Evolutionary conservation across 2,329 filamentous ascomycete species (phyloP), one percentile per base, ranked within the genome.

Genomic region (Allantophomopsis cytisporea): DNA sequence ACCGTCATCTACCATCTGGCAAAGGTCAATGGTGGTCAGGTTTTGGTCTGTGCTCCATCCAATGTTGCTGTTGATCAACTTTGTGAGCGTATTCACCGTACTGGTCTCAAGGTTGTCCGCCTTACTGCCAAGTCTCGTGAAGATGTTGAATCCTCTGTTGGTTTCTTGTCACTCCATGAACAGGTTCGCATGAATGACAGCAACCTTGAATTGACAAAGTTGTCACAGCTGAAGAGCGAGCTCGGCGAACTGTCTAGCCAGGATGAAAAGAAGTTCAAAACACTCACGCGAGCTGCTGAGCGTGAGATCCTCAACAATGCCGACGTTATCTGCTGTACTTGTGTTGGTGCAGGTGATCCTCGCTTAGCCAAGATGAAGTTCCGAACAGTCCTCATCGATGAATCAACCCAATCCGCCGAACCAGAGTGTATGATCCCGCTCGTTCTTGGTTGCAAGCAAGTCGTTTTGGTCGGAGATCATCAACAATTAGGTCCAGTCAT

Each of bases 351-450:
- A 31, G 91, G 91, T 43, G 91, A 98, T 57, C 91, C 91, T 43
- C 83, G 91, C 48, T 75, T 98, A 39, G 77, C 88, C 37, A 96
- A 96, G 65, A 86, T 95, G 73, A 95, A 95, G 62, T 98, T 98
- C 67, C 80, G 91, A 46, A 98, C 94, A 47, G 91, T 98, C 15
- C 69, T 98, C 32, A 96, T 98, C 49, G 91, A 98, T 55, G 91
- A 98, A 62, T 96, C 89, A 34, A 98, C 91, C 1, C 91, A 98
- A 56, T 95, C 91, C 13, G 91, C 91, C 2, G 91, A 98, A 59
- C 91, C 91, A 1, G 91, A 98, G 60, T 98, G 91, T 60, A 94
- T 98, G 86, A 98, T 98, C 51, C 91, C 91, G 14, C 68, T 98
- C 32, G 89, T 98, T 23, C 71, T 98, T 16, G 91, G 91, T 38